Conservation (phyloP, 768 basidiomycete species). For the Trametes cinnabarina region DNA sequence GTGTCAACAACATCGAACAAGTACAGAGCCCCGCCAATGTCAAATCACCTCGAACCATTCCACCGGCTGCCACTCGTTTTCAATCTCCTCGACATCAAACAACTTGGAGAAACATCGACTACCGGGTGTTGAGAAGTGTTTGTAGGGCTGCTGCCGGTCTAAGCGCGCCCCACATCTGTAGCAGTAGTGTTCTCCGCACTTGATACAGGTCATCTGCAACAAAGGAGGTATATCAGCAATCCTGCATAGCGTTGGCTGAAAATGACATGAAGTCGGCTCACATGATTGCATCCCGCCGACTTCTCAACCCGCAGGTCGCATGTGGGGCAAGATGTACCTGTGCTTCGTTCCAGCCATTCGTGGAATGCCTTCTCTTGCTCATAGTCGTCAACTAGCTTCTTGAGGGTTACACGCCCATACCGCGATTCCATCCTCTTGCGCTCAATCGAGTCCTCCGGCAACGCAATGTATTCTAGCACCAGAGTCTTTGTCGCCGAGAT, state of each 20-base stretch:
- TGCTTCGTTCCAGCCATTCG: slow-evolving; percentile 67
- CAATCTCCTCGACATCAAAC: slow-evolving; percentile 52
- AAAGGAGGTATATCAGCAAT: not conserved
- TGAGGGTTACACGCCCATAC: slow-evolving; percentile 62
- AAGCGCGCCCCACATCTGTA: slow-evolving; percentile 70
- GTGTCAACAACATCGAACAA: too few species aligned
- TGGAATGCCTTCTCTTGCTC: slow-evolving; percentile 74
- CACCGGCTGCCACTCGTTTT: slow-evolving; percentile 48
- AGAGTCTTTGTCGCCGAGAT: slow-evolving; percentile 65
- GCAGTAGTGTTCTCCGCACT: slow-evolving; percentile 77
- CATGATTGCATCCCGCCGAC: slow-evolving; percentile 83
- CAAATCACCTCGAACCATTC: slow-evolving; percentile 37
- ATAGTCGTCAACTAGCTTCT: slow-evolving; percentile 57
- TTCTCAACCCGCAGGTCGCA: slow-evolving; percentile 76
- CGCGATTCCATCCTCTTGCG: slow-evolving; percentile 55
- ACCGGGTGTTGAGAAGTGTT: slow-evolving; percentile 61
- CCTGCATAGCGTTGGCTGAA: not conserved
- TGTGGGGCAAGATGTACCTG: slow-evolving; percentile 65
- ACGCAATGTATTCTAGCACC: slow-evolving; percentile 63
- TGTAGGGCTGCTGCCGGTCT: slow-evolving; percentile 46
- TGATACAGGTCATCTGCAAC: slow-evolving; percentile 71
- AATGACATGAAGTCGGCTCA: slow-evolving; percentile 30
- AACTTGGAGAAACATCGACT: slow-evolving; percentile 59
- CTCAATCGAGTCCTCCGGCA: slow-evolving; percentile 49
- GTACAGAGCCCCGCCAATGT: too few species aligned